Evolutionary conservation across 2,329 filamentous ascomycete genomes (phyloP), one percentile per base, ranked within the genome.

Genomic region (Stachybotrys elegans): DNA sequence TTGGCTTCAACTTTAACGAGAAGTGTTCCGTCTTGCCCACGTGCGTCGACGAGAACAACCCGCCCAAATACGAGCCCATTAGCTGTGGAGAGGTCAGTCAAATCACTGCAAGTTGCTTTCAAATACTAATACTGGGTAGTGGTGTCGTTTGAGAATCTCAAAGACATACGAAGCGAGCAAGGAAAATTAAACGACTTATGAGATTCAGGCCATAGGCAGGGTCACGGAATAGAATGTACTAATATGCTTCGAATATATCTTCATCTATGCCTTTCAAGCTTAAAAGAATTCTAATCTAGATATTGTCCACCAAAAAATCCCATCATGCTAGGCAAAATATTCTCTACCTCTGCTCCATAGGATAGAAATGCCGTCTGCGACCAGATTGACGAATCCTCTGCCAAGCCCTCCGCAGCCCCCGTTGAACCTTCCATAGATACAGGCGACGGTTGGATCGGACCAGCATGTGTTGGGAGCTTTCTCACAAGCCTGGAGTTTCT

Each of bases 1-100:
- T 79, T 40, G 71, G 71, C 0, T 69, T 77, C 44, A 76, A 78
- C 50, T 72, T 73, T 41, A 72, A 79, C 43, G 71, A 70, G 21
- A 66, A 70, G n/a, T 70, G 70, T 45, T 63, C 67, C 8, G 71
- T 77, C 7, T 61, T 76, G n/a, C 66, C 69, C 0, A 71, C 67
- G 4, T 77, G 73, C 48, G 59, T 66, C 9, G 67, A 69, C 13
- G 64, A 69, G 36, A 57, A 58, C 1, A 69, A 75, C 34, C 72
- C 71, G 5, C 57, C 70, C 1, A 71, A 70, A 48, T 78, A 76
- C 46, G 68, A 71, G 45, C 72, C 72, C 12, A 74, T 76, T 20
- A 74, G 69, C 5, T 75, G 71, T 48, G 72, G 73, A 12, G 67
- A 75, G 48, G 52, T 56, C 8, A 44, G 31, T 49, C n/a, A n/a